These are phyloP conservation scores for Aspergillus bombycis DNA, from an alignment of 2,329 filamentous ascomycete species.

Conservation along the genomic window DNA sequence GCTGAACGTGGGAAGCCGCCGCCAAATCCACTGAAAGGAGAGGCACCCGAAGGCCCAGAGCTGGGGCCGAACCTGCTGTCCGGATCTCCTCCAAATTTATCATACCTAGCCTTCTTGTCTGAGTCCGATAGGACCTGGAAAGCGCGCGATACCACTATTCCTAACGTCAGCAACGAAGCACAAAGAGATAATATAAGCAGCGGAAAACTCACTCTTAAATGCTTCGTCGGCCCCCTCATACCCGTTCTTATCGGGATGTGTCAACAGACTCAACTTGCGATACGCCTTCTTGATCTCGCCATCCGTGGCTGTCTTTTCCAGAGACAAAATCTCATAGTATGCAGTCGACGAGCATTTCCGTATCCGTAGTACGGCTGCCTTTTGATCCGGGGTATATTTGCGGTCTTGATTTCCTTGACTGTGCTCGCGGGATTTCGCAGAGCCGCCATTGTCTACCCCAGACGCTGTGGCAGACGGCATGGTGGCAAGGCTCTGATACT, in stretches of 20 bases:
- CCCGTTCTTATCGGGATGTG: slow-evolving; percentile 98
- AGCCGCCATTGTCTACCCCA: slow-evolving; percentile 49
- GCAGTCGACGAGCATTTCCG: slow-evolving; percentile 80
- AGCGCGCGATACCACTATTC: slow-evolving; percentile 79
- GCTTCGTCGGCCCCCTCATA: slow-evolving; percentile 94
- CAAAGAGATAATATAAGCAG: neutral
- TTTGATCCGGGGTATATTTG: slow-evolving; percentile 85
- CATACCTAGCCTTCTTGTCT: slow-evolving; percentile 88
- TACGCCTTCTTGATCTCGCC: slow-evolving; percentile 97
- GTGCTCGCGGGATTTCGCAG: slow-evolving; percentile 50
- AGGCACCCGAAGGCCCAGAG: slow-evolving; percentile 42
- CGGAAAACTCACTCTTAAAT: slow-evolving; percentile 73
- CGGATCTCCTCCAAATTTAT: slow-evolving; percentile 88
- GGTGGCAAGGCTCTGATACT: slow-evolving; percentile 3
- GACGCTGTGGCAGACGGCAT: slow-evolving; percentile 52
- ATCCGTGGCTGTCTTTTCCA: slow-evolving; percentile 71
- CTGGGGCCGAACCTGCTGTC: slow-evolving; percentile 77
- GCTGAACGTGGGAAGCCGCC: slow-evolving; percentile 50
- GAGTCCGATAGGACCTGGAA: slow-evolving; percentile 92
- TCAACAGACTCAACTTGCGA: slow-evolving; percentile 88
- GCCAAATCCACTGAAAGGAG: slow-evolving; percentile 49
- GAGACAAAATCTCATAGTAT: slow-evolving; percentile 91
- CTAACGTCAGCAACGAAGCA: slow-evolving; percentile 65
- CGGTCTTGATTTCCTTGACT: slow-evolving; percentile 55
- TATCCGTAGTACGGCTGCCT: slow-evolving; percentile 87